A percentile compares a stretch with the other conserved stretches of the same genome.
These are phyloP conservation scores for Citrus mangshanensis DNA, from an alignment of 345 rosid genomes.

Conservation along the genomic window DNA sequence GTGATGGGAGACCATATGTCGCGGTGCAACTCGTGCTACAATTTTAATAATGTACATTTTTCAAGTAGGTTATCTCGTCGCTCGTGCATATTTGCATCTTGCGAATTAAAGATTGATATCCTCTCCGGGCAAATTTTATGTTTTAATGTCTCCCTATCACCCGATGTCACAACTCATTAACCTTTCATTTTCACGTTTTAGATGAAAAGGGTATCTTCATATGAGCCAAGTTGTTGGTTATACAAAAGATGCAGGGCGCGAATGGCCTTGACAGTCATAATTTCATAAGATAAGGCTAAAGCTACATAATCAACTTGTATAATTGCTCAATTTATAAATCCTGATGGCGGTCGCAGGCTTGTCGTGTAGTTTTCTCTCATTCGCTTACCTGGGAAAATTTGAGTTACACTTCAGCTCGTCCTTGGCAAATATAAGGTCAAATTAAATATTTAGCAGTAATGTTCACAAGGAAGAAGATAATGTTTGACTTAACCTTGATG, in stretches of 20 bases:
- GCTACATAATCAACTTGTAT: neutral
- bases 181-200: neutral
- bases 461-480: neutral
- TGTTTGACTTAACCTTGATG: neutral
- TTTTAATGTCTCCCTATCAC: conserved; percentile 20
- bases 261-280: neutral
- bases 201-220: neutral
- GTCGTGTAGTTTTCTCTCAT: neutral
- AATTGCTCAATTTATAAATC: neutral
- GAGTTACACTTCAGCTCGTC: neutral
- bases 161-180: neutral
- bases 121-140: conserved; percentile 5
- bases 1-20: neutral
- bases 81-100: neutral
- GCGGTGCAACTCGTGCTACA: neutral
- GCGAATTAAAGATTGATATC: neutral
- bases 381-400: neutral
- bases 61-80: neutral
- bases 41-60: neutral
- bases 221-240: neutral
- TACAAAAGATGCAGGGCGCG: neutral
- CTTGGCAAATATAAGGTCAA: neutral
- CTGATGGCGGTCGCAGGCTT: no score
- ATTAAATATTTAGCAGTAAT: neutral
- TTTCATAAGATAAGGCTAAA: neutral